A percentile compares a stretch with the other conserved stretches of the same genome.
These are phyloP conservation scores for Capsella bursapastoris DNA, from an alignment of 345 rosid species.

Conservation along the genomic window DNA sequence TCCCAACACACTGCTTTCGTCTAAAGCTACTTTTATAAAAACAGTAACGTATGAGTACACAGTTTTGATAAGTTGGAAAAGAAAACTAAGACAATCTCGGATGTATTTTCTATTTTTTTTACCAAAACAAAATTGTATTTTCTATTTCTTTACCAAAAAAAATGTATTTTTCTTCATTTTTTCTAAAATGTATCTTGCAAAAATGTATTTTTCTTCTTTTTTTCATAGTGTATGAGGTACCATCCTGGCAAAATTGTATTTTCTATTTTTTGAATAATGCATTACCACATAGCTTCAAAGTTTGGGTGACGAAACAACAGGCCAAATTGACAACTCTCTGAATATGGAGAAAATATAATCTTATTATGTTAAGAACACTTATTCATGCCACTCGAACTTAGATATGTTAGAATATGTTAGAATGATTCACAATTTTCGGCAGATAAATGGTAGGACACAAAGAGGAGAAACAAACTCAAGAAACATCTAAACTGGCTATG, in stretches of 20 bases:
- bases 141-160: too few relatives aligned
- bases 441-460: not conserved
- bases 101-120: too few relatives aligned
- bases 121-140: too few relatives aligned
- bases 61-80: too few relatives aligned
- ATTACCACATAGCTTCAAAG: constrained; percentile 6
- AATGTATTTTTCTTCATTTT: too few relatives aligned
- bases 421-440: not conserved
- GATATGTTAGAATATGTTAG: not conserved
- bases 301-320: not conserved
- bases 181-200: too few relatives aligned
- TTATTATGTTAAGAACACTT: not conserved
- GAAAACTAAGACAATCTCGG: too few relatives aligned
- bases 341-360: not conserved
- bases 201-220: too few relatives aligned
- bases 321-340: not conserved
- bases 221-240: too few relatives aligned
- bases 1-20: constrained; percentile 6
- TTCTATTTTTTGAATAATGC: too few relatives aligned
- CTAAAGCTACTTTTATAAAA: not conserved
- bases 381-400: constrained; percentile 1
- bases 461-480: constrained; percentile 19
- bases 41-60: not conserved
- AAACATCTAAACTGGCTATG: constrained; percentile 11
- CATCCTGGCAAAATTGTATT: too few relatives aligned